A percentile compares a stretch with the other conserved stretches of the same genome.
Evolutionary conservation across 495 filamentous ascomycete species (phyloP).

Genomic region (Cairneyella variabilis): DNA sequence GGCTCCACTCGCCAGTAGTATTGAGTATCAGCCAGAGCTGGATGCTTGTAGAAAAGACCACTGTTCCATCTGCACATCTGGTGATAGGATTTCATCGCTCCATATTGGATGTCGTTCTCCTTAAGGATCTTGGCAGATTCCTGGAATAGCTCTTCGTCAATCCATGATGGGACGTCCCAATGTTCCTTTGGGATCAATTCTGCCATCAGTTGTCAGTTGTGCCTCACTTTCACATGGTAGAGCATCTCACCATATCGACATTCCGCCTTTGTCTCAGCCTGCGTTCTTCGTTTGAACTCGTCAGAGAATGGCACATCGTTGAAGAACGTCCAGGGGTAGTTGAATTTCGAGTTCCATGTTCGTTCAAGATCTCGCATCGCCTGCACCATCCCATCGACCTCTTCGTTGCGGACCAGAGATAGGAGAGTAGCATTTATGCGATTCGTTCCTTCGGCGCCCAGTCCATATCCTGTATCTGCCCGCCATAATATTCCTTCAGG

Average conservation of each 20-base stretch:
- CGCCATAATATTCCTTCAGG: constrained; percentile 69
- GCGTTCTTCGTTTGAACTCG: constrained; percentile 83
- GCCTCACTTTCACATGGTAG: not conserved
- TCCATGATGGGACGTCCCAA: constrained; percentile 91
- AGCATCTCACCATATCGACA: constrained; percentile 66
- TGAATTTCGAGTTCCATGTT: constrained; percentile 98
- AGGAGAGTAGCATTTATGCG: constrained; percentile 92
- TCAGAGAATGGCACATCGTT: constrained; percentile 90
- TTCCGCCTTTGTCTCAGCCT: constrained; percentile 77
- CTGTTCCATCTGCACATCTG: constrained; percentile 99
- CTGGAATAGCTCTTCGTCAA: constrained; percentile 77
- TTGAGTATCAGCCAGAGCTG: constrained; percentile 71
- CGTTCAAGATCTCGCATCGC: constrained; percentile 88
- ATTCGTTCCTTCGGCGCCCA: constrained; percentile 66
- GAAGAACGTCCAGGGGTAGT: constrained; percentile 99
- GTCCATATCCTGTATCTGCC: constrained; percentile 68
- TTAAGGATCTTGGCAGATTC: constrained; percentile 81
- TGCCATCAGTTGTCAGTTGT: constrained; percentile 24
- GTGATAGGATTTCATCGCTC: constrained; percentile 83
- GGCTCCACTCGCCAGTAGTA: constrained; percentile 99
- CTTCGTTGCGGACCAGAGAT: constrained; percentile 88
- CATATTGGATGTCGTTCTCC: constrained; percentile 87
- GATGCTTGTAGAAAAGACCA: constrained; percentile 96
- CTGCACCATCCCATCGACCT: constrained; percentile 75
- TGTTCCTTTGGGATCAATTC: constrained; percentile 90